These are phyloP conservation scores for Leishmania aethiopica DNA, from an alignment of 208 protist species.

Conservation along the genomic window DNA sequence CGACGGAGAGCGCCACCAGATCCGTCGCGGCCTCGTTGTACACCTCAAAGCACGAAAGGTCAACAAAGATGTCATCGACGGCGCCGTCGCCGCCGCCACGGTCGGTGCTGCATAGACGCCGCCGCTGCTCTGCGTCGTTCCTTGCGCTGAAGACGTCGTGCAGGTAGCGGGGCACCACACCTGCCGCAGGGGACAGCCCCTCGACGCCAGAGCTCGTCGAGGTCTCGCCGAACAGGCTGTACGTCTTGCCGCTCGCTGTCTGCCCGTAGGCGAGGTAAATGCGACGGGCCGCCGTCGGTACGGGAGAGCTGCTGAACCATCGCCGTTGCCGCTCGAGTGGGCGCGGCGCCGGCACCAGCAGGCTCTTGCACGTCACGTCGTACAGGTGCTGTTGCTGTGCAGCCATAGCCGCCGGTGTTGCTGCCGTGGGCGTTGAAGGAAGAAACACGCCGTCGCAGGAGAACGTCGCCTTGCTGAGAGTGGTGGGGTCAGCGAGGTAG, in stretches of 20 bases:
- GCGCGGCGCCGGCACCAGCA: conserved; percentile 12
- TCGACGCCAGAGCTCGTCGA: neutral
- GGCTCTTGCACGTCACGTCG: conserved; percentile 4
- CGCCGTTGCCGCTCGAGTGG: neutral
- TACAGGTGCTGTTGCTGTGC: conserved; percentile 27
- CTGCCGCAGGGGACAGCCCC: conserved; percentile 20
- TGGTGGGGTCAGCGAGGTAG: conserved; percentile 39
- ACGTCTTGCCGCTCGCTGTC: conserved; percentile 86
- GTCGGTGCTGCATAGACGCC: neutral
- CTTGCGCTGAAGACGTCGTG: conserved; percentile 37
- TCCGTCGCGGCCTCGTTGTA: conserved; percentile 82
- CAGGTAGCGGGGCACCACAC: conserved; percentile 65
- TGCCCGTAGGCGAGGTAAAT: conserved; percentile 83
- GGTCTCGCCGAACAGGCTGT: conserved; percentile 72
- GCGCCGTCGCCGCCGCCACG: neutral
- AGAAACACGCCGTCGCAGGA: conserved; percentile 46
- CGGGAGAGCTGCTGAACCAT: neutral
- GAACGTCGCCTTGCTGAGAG: conserved; percentile 38
- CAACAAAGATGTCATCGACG: conserved; percentile 33
- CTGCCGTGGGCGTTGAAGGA: conserved; percentile 9
- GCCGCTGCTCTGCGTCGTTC: neutral
- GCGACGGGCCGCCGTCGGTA: conserved; percentile 4
- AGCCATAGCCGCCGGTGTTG: conserved; percentile 25
- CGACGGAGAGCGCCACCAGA: conserved; percentile 50
- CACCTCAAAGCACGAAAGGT: conserved; percentile 76